phyloP scores from a whole-genome alignment of 352 stramenopile genomes.

The Pythium pectinolyticum region DNA sequence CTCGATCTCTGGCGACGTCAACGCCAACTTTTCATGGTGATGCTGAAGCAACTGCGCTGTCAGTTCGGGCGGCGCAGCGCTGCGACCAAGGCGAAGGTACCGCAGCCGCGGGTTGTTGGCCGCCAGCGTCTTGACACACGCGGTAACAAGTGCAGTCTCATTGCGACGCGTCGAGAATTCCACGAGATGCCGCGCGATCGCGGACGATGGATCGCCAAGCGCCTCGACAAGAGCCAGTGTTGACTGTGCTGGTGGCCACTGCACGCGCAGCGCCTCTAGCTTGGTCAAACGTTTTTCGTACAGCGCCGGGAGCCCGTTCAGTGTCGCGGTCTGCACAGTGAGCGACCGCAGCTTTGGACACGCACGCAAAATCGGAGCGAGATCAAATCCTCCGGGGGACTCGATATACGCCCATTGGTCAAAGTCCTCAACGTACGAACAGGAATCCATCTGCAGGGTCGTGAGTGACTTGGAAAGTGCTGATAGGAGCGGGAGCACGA shows the following conservation, averaged over 20 bases:
- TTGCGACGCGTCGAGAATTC: slow-evolving; percentile 9
- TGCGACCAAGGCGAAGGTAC: slow-evolving; percentile 12
- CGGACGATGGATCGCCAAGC: background rate
- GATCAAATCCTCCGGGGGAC: background rate
- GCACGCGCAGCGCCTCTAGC: background rate
- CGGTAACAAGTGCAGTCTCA: background rate
- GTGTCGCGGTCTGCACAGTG: background rate
- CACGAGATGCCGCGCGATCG: background rate
- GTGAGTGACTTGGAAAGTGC: background rate
- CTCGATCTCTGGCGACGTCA: too few relatives aligned
- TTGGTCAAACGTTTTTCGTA: background rate
- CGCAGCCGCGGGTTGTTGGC: background rate
- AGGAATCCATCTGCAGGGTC: slow-evolving; percentile 9
- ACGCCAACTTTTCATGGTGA: background rate
- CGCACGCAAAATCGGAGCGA: background rate
- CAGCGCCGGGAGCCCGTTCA: background rate
- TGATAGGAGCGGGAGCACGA: background rate
- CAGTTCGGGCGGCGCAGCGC: background rate
- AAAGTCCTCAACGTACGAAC: background rate
- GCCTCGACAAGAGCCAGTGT: background rate
- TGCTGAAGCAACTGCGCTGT: background rate
- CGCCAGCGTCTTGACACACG: background rate
- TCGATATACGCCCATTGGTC: background rate
- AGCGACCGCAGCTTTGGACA: slow-evolving; percentile 11
- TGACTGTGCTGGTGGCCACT: background rate